phyloP scores from a whole-genome alignment of 2,329 filamentous ascomycete genomes.

The Penicillium sp. region DNA sequence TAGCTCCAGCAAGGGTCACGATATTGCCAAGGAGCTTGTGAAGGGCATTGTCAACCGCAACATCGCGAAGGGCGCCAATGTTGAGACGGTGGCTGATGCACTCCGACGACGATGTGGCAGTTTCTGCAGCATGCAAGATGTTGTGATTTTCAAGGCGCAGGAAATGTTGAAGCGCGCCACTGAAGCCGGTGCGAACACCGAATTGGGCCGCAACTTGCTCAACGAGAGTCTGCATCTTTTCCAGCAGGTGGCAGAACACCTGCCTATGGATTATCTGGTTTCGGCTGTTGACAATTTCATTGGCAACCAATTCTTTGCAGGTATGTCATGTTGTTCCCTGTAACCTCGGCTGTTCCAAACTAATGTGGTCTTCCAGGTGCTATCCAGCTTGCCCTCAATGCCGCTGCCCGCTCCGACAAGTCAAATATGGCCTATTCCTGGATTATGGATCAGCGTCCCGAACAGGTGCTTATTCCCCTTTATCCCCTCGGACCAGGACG shows the following conservation, averaged over 20 bases:
- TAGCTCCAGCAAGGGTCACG: constrained; percentile 71
- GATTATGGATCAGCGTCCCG: constrained; percentile 77
- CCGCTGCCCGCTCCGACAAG: constrained; percentile 79
- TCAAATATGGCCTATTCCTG: constrained; percentile 81
- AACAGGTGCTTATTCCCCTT: constrained; percentile 41
- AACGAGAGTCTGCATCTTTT: constrained; percentile 88
- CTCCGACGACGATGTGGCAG: constrained; percentile 86
- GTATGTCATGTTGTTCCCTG: constrained; percentile 28
- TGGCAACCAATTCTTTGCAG: constrained; percentile 81
- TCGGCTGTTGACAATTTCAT: constrained; percentile 76
- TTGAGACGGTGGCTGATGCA: constrained; percentile 96
- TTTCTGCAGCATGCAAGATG: constrained; percentile 96
- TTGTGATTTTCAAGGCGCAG: constrained; percentile 96
- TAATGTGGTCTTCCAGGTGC: constrained; percentile 52
- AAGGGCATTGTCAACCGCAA: constrained; percentile 98
- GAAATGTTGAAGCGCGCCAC: constrained; percentile 86
- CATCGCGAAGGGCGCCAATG: constrained; percentile 93
- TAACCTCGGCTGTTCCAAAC: constrained; percentile 5
- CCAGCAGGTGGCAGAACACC: constrained; percentile 76
- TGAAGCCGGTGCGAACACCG: constrained; percentile 71
- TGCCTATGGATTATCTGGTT: constrained; percentile 76
- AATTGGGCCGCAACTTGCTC: constrained; percentile 71
- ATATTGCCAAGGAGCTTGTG: constrained; percentile 88
- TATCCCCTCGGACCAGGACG: constrained; percentile 2
- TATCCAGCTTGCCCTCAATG: constrained; percentile 78